These are phyloP conservation scores for Macrotyloma uniflorum DNA, from an alignment of 306 rosid genomes.

Conservation along the genomic window DNA sequence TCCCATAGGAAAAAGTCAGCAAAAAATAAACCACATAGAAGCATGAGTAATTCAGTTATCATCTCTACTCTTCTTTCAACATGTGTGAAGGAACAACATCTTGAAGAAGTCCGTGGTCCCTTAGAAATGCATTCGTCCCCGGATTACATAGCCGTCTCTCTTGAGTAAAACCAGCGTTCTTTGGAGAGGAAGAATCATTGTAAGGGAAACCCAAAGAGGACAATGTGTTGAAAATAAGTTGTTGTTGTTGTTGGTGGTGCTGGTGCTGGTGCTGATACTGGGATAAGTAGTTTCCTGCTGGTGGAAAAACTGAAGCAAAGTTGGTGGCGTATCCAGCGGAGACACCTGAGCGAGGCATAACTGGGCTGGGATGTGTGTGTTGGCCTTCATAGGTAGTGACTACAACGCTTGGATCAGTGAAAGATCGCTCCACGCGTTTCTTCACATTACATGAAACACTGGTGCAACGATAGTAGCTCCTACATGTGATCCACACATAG, in stretches of 20 bases:
- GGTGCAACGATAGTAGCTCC: conserved; percentile 99
- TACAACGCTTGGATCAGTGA: conserved; percentile 71
- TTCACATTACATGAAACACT: conserved; percentile 82
- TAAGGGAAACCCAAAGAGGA: conserved; percentile 40
- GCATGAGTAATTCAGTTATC: conserved; percentile 32
- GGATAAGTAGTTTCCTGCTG: conserved; percentile 36
- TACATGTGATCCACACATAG: conserved; percentile 19
- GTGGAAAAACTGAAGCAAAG: conserved; percentile 40
- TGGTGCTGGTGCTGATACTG: conserved; percentile 36
- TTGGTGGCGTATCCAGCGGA: conserved; percentile 26
- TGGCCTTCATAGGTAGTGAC: conserved; percentile 97
- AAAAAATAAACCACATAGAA: conserved; percentile 38
- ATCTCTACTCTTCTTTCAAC: conserved; percentile 62
- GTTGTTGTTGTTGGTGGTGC: conserved; percentile 40
- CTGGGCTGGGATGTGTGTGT: conserved; percentile 79
- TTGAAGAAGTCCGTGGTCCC: conserved; percentile 82
- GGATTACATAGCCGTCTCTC: conserved; percentile 57
- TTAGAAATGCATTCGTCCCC: conserved; percentile 39
- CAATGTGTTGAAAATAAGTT: conserved; percentile 35
- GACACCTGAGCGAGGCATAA: conserved; percentile 58
- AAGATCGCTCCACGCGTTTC: conserved; percentile 90
- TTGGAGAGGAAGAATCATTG: conserved; percentile 30
- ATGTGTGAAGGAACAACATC: conserved; percentile 72
- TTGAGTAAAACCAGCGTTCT: conserved; percentile 36
- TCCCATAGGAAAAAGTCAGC: conserved; percentile 47